A percentile compares a stretch with the other conserved stretches of the same genome.
Evolutionary conservation across 2,329 filamentous ascomycete genomes (phyloP).

Genomic region (Pseudogymnoascus sp.): DNA sequence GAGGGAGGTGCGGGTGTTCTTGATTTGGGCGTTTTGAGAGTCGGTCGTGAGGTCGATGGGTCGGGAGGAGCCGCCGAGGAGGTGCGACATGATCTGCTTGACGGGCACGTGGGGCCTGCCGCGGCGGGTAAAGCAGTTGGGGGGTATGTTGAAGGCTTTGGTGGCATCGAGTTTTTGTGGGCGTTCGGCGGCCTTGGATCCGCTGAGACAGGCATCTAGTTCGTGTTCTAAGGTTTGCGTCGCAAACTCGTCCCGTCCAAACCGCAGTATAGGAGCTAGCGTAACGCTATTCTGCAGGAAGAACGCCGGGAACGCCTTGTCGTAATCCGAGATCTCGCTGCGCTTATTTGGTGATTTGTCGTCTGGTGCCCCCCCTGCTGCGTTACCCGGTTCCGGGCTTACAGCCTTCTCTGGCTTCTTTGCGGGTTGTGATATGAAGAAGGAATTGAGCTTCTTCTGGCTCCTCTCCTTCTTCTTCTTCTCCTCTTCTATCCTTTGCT

Average conservation of each 20-base stretch:
- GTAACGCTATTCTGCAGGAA: constrained; percentile 65
- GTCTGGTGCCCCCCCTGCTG: neutral
- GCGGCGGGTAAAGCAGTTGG: constrained; percentile 28
- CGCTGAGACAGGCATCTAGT: constrained; percentile 44
- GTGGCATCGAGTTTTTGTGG: constrained; percentile 36
- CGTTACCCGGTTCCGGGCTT: constrained; percentile 17
- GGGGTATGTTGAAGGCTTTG: constrained; percentile 38
- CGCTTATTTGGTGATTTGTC: constrained; percentile 24
- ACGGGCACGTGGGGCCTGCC: constrained; percentile 30
- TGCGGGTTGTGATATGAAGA: constrained; percentile 15
- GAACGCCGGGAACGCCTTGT: constrained; percentile 71
- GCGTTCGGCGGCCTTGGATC: constrained; percentile 38
- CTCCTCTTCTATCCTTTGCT: constrained; percentile 38
- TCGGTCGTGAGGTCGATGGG: constrained; percentile 26
- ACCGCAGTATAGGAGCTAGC: constrained; percentile 51
- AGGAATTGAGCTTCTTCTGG: constrained; percentile 31
- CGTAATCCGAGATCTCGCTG: constrained; percentile 44
- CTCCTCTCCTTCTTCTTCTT: constrained; percentile 39
- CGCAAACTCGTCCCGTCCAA: constrained; percentile 50
- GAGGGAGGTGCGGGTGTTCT: constrained; percentile 17
- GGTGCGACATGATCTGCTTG: constrained; percentile 25
- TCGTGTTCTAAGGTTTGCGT: constrained; percentile 41
- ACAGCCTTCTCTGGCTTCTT: constrained; percentile 16
- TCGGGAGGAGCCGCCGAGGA: constrained; percentile 18
- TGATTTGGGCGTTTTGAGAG: constrained; percentile 26